These are phyloP conservation scores for Tuber melanosporum DNA, from an alignment of 495 filamentous ascomycete genomes.

Conservation along the genomic window DNA sequence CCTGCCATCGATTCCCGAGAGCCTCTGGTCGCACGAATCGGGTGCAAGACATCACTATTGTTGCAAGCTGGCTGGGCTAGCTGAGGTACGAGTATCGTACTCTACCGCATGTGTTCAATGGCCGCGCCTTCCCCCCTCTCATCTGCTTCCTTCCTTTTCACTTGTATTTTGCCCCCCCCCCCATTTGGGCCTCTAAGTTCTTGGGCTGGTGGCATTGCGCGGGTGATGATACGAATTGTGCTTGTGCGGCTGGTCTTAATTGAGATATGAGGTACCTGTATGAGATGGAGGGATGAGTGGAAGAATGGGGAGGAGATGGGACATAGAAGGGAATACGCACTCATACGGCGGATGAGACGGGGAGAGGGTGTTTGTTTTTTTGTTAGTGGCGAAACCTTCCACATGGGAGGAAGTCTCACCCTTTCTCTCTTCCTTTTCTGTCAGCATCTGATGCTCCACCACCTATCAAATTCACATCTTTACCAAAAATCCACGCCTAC, in stretches of 20 bases:
- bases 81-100: not conserved
- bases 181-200: not conserved
- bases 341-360: not conserved
- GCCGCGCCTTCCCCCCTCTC: not conserved
- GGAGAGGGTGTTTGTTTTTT: not conserved
- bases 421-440: not conserved
- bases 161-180: not conserved
- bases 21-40: not conserved
- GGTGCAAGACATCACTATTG: not conserved
- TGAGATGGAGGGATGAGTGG: not conserved
- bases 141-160: not conserved
- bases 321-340: not conserved
- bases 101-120: not conserved
- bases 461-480: not conserved
- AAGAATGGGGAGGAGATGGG: not conserved
- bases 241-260: not conserved
- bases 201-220: not conserved
- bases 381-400: not conserved
- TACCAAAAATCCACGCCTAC: not conserved
- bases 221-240: not conserved
- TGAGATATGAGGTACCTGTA: not conserved
- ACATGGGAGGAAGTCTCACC: not conserved
- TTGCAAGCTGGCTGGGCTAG: not conserved
- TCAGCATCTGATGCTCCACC: not conserved
- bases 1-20: not conserved